Evolutionary conservation across 179 eudicot genomes (phyloP), one percentile per base, ranked within the genome.

Genomic region (Beta macrorhiza): DNA sequence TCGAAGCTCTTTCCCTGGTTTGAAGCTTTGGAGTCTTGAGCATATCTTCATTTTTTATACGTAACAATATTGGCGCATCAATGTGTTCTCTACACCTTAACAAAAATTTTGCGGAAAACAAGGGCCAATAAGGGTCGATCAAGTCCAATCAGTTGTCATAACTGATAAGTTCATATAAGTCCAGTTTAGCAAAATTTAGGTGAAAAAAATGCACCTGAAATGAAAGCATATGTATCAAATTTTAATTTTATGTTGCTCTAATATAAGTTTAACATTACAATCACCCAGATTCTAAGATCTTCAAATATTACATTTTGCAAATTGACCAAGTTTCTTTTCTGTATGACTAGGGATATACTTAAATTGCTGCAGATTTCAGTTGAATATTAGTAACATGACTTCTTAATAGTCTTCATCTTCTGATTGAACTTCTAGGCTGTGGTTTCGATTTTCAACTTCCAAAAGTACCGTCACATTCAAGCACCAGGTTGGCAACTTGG

Each of bases 371-470:
- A 37, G 42, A 0, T 3, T 37, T 37, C 4, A 20, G 15, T 44
- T 45, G 1, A 7, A 14, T 0, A 56, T 4, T 20, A 8, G 9
- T 56, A 14, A 0, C n/a, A 44, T 52, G 8, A 16, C 57, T 80
- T 74, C 14, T 55, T 57, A 47, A 67, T 22, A 16, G 55, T 29
- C 15, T 65, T 49, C 32, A 11, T 32, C 7, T 3, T 9, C 22
- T 22, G 9, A 13, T 75, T 49, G 51, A 69, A 32, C 5, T 59
- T 59, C 75, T 62, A 94, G 96, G 98, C 98, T 4, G 82, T 82
- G 15, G 98, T 94, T 17, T 88, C 98, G 9, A 88, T 91, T 76
- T 90, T 59, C 86, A 89, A 93, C 84, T 93, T 85, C 87, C 96
- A 93, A 75, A 86, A 89, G 81, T 88, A 87, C 57, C 91, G 93